A percentile compares a stretch with the other conserved stretches of the same genome.
phyloP scores from a whole-genome alignment of 192 early-diverging fungal genomes.

The Lunasporangiospora selenospora region DNA sequence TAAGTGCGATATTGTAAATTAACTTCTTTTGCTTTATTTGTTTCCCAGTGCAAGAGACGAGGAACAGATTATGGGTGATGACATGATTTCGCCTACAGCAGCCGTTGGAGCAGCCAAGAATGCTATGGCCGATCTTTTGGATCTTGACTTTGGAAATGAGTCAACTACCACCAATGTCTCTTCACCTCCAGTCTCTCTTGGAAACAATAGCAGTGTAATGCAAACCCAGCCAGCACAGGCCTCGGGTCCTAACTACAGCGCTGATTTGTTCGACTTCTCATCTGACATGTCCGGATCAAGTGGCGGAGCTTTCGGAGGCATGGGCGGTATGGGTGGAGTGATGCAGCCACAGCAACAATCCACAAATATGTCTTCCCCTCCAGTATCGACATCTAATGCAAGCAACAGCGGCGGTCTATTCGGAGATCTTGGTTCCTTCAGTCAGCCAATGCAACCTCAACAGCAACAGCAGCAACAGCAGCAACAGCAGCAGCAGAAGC shows the following conservation, averaged over 20 bases:
- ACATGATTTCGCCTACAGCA: constrained; percentile 45
- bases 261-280: constrained; percentile 50
- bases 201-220: background rate
- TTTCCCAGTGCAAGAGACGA: constrained; percentile 56
- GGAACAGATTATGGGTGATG: constrained; percentile 46
- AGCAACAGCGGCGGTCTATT: background rate
- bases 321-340: constrained; percentile 8
- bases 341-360: too few relatives aligned
- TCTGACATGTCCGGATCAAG: constrained; percentile 36
- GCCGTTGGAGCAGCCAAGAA: constrained; percentile 57
- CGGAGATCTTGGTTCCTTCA: background rate
- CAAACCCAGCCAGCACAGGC: constrained; percentile 9
- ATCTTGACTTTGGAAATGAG: constrained; percentile 77
- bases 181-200: constrained; percentile 11
- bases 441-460: background rate
- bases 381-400: background rate
- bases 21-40: too few relatives aligned
- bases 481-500: constrained; percentile 36
- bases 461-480: constrained; percentile 20
- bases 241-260: constrained; percentile 33
- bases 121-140: constrained; percentile 71
- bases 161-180: constrained; percentile 46
- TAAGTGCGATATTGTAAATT: too few relatives aligned
- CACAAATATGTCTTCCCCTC: too few relatives aligned
- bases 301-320: constrained; percentile 15